These are phyloP conservation scores for Pleurostoma richardsiae DNA, from an alignment of 2,329 filamentous ascomycete species.

Conservation along the genomic window DNA sequence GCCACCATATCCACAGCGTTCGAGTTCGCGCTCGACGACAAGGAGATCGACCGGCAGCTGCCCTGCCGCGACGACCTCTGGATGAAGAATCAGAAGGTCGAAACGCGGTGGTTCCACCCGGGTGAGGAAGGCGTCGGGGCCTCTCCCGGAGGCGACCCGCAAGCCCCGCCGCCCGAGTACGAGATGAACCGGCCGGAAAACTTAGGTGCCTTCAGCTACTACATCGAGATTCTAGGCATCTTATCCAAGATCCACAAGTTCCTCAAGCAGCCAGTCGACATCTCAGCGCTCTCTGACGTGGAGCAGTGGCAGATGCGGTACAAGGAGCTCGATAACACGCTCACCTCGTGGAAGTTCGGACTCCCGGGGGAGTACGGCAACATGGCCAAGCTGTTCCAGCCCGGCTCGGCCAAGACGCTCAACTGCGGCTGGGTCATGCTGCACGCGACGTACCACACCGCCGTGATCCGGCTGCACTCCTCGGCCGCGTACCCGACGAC, in stretches of 20 bases:
- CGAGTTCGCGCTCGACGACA: conserved; percentile 84
- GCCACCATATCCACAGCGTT: conserved; percentile 89
- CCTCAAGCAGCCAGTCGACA: conserved; percentile 83
- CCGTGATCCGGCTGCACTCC: conserved; percentile 84
- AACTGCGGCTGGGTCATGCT: conserved; percentile 88
- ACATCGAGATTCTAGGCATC: conserved; percentile 84
- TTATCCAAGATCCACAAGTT: conserved; percentile 85
- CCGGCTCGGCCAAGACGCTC: conserved; percentile 61
- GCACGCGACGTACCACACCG: conserved; percentile 84
- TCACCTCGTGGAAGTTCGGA: conserved; percentile 79
- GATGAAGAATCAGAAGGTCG: conserved; percentile 75
- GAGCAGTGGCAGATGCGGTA: conserved; percentile 87
- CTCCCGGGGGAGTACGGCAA: conserved; percentile 81
- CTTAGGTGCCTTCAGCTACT: conserved; percentile 82
- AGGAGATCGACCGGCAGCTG: conserved; percentile 80
- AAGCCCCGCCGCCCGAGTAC: conserved; percentile 49
- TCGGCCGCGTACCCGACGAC: conserved; percentile 91
- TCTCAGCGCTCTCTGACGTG: conserved; percentile 76
- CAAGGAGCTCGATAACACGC: conserved; percentile 73
- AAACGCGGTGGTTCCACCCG: conserved; percentile 75
- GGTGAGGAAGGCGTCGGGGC: conserved; percentile 26
- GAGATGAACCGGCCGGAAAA: conserved; percentile 70
- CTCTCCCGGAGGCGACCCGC: conserved; percentile 17
- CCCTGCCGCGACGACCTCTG: conserved; percentile 87
- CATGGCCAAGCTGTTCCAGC: conserved; percentile 71